phyloP scores from a whole-genome alignment of 371 early-diverging fungal species.

The Syncephalastrum sp. region DNA sequence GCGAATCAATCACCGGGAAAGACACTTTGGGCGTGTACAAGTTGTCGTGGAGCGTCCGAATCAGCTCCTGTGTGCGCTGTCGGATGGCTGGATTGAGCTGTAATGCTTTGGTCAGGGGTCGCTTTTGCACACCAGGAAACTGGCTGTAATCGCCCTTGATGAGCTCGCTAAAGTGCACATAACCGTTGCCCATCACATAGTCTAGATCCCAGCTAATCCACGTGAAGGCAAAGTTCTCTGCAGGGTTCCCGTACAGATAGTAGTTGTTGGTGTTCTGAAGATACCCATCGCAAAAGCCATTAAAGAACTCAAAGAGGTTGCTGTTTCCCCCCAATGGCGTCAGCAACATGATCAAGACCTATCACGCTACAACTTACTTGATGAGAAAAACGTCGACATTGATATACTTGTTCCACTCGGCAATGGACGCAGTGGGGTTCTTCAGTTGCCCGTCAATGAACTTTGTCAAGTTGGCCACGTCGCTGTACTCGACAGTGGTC shows the following conservation, averaged over 20 bases:
- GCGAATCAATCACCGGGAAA: constrained; percentile 7
- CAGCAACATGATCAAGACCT: neutral
- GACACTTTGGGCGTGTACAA: constrained; percentile 16
- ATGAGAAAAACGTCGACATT: constrained; percentile 32
- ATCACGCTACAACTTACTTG: constrained; percentile 19
- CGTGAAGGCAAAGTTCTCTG: neutral
- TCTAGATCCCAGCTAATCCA: constrained; percentile 39
- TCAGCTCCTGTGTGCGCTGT: constrained; percentile 11
- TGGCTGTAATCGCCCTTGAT: constrained; percentile 24
- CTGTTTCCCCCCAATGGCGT: constrained; percentile 9
- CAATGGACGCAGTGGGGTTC: neutral
- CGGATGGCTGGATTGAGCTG: constrained; percentile 17
- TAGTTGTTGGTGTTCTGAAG: constrained; percentile 39
- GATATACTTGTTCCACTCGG: constrained; percentile 26
- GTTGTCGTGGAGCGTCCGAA: constrained; percentile 1
- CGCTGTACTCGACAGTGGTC: constrained; percentile 6
- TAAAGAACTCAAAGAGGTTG: constrained; percentile 34
- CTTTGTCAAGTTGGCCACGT: constrained; percentile 23
- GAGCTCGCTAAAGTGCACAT: constrained; percentile 21
- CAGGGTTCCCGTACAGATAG: constrained; percentile 21
- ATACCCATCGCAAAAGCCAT: constrained; percentile 32
- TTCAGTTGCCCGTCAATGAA: constrained; percentile 27
- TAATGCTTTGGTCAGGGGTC: constrained; percentile 25
- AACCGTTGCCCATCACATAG: constrained; percentile 29
- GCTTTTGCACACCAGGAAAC: constrained; percentile 15